A percentile compares a stretch with the other conserved stretches of the same genome.
Evolutionary conservation across 805 yeast genomes (phyloP).

Genomic region (Teunomyces pallodes): DNA sequence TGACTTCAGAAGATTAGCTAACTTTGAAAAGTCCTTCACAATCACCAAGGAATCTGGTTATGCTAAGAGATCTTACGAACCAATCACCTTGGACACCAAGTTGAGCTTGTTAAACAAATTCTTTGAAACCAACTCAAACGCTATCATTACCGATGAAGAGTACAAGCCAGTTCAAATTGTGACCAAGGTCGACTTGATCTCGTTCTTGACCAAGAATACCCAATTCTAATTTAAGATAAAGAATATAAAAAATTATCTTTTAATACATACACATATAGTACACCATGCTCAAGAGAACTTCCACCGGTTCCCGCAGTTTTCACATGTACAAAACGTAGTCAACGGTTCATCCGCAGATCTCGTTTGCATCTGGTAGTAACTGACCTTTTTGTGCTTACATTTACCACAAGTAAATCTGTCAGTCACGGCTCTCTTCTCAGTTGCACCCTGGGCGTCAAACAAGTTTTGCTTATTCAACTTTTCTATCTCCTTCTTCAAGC

Average conservation of each 20-base stretch:
- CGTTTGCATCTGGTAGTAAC: slow-evolving; percentile 96
- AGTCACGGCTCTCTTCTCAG: slow-evolving; percentile 91
- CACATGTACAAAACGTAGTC: slow-evolving; percentile 97
- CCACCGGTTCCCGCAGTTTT: slow-evolving; percentile 97
- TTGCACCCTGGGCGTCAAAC: slow-evolving; percentile 97
- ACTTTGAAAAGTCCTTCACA: slow-evolving; percentile 61
- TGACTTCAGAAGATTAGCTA: slow-evolving; percentile 72
- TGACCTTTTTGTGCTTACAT: slow-evolving; percentile 95
- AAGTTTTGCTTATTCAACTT: slow-evolving; percentile 83
- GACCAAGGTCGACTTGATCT: slow-evolving; percentile 80
- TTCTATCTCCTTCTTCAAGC: slow-evolving; percentile 80
- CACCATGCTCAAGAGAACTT: slow-evolving; percentile 64
- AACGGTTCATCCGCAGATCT: slow-evolving; percentile 98
- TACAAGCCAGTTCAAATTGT: slow-evolving; percentile 78
- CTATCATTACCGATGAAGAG: slow-evolving; percentile 71
- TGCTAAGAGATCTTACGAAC: slow-evolving; percentile 64
- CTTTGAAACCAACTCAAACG: slow-evolving; percentile 82
- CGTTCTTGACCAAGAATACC: slow-evolving; percentile 43
- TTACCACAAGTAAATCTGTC: slow-evolving; percentile 97
- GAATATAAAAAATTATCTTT: not conserved
- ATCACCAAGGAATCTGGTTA: slow-evolving; percentile 55
- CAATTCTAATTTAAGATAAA: slow-evolving; percentile 7
- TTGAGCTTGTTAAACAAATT: slow-evolving; percentile 69
- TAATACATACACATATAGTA: slow-evolving; percentile 1
- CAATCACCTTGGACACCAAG: slow-evolving; percentile 63